Evolutionary conservation across 805 yeast species (phyloP), one percentile per base, ranked within the genome.

Genomic region (Candida coquimbonensis): DNA sequence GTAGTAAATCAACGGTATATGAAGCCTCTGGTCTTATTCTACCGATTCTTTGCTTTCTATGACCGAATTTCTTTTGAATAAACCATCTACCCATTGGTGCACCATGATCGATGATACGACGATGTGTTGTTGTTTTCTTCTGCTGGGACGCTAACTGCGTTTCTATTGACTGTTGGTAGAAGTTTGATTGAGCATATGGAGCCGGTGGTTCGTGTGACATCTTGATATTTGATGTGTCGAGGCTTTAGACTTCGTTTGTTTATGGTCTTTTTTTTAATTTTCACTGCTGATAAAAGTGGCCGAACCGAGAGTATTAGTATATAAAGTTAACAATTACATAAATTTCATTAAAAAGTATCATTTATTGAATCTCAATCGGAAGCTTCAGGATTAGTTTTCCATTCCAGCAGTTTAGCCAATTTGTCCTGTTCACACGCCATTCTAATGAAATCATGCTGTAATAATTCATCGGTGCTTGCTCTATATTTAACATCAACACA

Each of bases 401-500:
- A 80, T 43, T 76, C 78, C 49, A 86, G 67, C 48, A 86, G 66
- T 3, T 76, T 68, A 2, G 83, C 75, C 58, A 86, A 67, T 45
- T 77, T 86, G 5, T 69, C 68, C 21, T 83, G 74, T 14, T 69
- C 68, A 46, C 89, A 83, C 9, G 85, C 80, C 66, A 74, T 74
- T 47, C 73, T 74, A 48, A 86, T 76, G 58, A 85, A 86, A 43
- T 78, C 74, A 60, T 90, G 96, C 48, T 78, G 80, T 36, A 93
- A 69, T 44, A 93, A 72, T 61, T 91, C 97, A 55, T 84, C 89
- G 7, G 98, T 87, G 16, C 83, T 77, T 1, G 98, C 98, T 55
- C 99, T 78, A 59, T 83, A 84, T 56, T 85, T 78, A 38, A 89
- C 96, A 63, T 95, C 98, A 34, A 91, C 98, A 66, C 96, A 88